Evolutionary conservation across 192 early-diverging fungal species (phyloP).

Genomic region (Rhizophagus sp.): DNA sequence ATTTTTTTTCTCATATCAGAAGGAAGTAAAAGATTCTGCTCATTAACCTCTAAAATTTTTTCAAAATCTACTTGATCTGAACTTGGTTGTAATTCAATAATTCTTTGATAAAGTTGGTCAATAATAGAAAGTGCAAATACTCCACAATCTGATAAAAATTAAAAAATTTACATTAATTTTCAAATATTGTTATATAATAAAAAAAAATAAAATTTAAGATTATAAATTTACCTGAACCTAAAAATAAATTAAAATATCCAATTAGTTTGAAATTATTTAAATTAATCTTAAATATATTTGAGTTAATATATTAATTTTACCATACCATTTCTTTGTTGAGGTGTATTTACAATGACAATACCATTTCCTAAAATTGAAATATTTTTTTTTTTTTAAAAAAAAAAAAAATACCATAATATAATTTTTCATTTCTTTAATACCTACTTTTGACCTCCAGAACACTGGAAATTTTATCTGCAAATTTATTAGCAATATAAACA

Average conservation of each 20-base stretch:
- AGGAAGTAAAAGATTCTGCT: neutral
- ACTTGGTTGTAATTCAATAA: neutral
- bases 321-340: neutral
- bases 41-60: neutral
- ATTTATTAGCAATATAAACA: neutral
- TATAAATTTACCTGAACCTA: too few relatives aligned
- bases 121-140: neutral
- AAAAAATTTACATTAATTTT: neutral
- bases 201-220: too few relatives aligned
- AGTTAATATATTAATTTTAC: too few relatives aligned
- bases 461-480: neutral
- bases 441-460: neutral
- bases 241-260: too few relatives aligned
- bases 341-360: neutral
- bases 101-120: neutral
- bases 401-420: too few relatives aligned
- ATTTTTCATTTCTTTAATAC: neutral
- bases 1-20: neutral
- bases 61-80: neutral
- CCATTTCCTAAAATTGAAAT: neutral
- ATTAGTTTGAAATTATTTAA: too few relatives aligned
- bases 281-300: too few relatives aligned
- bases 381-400: too few relatives aligned
- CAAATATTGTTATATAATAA: too few relatives aligned
- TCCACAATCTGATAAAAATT: neutral